A percentile compares a stretch with the other conserved stretches of the same genome.
These are phyloP conservation scores for Trichoderma reesei DNA, from an alignment of 495 filamentous ascomycete genomes.

Conservation along the genomic window DNA sequence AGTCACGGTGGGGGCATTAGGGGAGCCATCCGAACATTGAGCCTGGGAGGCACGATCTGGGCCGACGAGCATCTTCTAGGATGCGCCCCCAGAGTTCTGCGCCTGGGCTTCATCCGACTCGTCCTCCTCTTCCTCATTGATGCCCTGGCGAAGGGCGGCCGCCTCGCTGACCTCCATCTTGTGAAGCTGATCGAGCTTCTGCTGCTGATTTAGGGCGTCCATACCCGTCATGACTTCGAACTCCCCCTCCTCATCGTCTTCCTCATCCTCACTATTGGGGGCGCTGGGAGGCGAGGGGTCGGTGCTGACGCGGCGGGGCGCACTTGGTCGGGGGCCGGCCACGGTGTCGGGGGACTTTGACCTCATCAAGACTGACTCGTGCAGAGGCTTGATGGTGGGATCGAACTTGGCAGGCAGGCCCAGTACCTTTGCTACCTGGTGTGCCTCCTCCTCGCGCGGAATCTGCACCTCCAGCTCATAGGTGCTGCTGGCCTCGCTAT, in stretches of 20 bases:
- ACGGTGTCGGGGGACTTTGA: not conserved
- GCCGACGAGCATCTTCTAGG: not conserved
- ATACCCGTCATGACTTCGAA: conserved; percentile 35
- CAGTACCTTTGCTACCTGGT: conserved; percentile 60
- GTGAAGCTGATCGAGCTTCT: conserved; percentile 39
- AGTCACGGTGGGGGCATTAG: not conserved
- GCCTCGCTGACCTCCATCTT: conserved; percentile 48
- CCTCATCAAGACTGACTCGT: conserved; percentile 19
- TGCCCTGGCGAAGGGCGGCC: conserved; percentile 27
- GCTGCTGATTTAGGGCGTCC: conserved; percentile 25
- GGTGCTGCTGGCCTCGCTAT: conserved; percentile 34
- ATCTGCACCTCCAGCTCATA: conserved; percentile 39
- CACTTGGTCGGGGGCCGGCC: not conserved
- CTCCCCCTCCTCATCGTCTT: conserved; percentile 39
- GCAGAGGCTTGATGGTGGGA: conserved; percentile 42
- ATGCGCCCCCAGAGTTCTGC: not conserved
- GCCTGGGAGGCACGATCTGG: not conserved
- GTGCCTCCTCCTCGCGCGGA: conserved; percentile 53
- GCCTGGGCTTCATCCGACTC: conserved; percentile 20
- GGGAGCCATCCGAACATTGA: not conserved
- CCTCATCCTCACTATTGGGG: conserved; percentile 33
- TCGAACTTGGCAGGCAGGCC: conserved; percentile 52
- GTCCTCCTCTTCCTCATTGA: conserved; percentile 21
- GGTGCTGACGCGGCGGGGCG: conserved; percentile 17
- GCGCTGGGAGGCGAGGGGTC: conserved; percentile 14